Conservation (phyloP, 108 stramenopile species). For the Cyclotella kingstonii region DNA sequence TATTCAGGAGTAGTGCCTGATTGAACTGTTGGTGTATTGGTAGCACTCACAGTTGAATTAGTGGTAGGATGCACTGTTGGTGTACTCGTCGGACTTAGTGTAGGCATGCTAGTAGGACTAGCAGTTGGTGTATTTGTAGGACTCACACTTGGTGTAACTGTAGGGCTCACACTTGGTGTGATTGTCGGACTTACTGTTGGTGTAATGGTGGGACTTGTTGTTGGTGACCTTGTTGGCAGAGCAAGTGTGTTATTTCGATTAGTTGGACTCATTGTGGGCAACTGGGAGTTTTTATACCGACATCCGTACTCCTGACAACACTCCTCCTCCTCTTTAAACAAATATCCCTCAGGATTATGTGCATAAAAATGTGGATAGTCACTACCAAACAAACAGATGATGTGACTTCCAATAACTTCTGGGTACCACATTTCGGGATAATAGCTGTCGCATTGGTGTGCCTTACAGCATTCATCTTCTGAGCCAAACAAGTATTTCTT, state of each 20-base stretch:
- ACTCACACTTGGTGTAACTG: background rate
- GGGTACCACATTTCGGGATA: conserved; percentile 14
- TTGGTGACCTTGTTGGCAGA: background rate
- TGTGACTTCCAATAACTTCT: conserved; percentile 2
- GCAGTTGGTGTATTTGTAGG: conserved; percentile 1
- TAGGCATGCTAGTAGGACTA: background rate
- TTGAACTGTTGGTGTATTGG: background rate
- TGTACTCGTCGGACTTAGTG: background rate
- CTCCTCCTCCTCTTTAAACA: conserved; percentile 3
- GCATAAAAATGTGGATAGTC: background rate
- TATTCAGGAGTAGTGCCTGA: background rate
- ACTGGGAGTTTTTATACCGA: background rate
- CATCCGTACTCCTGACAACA: conserved; percentile 12
- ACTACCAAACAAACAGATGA: conserved; percentile 4
- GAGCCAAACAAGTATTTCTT: background rate
- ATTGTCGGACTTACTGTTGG: background rate
- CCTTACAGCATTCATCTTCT: conserved; percentile 7
- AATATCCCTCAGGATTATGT: background rate
- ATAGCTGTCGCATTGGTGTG: conserved; percentile 5
- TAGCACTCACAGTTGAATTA: background rate
- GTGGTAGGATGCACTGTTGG: background rate
- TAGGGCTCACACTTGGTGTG: background rate
- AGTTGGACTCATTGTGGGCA: no score
- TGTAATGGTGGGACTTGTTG: background rate
- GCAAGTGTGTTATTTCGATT: background rate